Percentiles rank a stretch among this genome's conserved stretches.
Evolutionary conservation across 2,329 filamentous ascomycete species (phyloP).

Genomic region (Ceratocystis papillata): DNA sequence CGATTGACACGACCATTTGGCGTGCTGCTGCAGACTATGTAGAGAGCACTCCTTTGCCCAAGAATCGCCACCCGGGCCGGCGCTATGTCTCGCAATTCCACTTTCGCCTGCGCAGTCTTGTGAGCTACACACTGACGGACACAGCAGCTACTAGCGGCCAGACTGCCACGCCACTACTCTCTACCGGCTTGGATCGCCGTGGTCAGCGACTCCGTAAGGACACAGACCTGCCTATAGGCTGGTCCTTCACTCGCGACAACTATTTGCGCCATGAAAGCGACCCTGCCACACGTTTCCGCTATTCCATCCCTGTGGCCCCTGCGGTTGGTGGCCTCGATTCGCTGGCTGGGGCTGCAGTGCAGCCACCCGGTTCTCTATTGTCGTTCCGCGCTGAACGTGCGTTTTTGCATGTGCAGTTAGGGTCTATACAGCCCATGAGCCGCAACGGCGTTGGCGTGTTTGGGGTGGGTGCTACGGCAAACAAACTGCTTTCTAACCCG

Average conservation of each 20-base stretch:
- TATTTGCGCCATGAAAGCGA: conserved; percentile 36
- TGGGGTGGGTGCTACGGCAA: not conserved
- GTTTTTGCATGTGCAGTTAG: conserved; percentile 36
- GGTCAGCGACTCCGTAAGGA: conserved; percentile 33
- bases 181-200: conserved; percentile 34
- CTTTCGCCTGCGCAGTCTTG: conserved; percentile 34
- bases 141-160: conserved; percentile 26
- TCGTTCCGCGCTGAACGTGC: conserved; percentile 34
- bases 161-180: conserved; percentile 31
- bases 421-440: conserved; percentile 29
- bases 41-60: conserved; percentile 31
- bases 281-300: conserved; percentile 34
- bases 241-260: conserved; percentile 31
- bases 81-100: conserved; percentile 33
- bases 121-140: conserved; percentile 36
- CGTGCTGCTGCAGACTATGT: conserved; percentile 37
- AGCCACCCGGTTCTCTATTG: conserved; percentile 34
- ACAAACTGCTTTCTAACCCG: conserved; percentile 31
- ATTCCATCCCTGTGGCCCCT: conserved; percentile 34
- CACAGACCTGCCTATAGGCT: conserved; percentile 33
- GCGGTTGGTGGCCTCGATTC: conserved; percentile 13
- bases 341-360: conserved; percentile 24
- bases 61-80: conserved; percentile 30
- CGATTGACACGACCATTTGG: conserved; percentile 37
- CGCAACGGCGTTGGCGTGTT: not conserved